phyloP scores from a whole-genome alignment of 176 grass and related monocot genomes.

The Secale cereale region DNA sequence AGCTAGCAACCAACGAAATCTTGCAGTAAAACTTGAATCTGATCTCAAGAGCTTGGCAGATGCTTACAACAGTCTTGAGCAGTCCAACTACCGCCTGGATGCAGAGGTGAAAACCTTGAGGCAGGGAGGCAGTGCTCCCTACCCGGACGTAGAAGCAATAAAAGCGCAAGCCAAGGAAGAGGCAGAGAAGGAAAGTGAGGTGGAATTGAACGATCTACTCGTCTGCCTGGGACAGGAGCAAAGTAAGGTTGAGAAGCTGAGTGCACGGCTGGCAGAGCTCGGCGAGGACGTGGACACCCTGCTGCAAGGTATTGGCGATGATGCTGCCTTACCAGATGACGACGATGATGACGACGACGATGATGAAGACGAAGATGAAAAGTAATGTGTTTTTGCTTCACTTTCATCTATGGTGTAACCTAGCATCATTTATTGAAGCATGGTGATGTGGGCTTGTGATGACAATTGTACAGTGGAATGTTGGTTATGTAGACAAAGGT shows the following conservation, averaged over 20 bases:
- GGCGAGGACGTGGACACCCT: slow-evolving; percentile 80
- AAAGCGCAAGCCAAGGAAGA: slow-evolving; percentile 78
- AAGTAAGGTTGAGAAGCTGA: slow-evolving; percentile 96
- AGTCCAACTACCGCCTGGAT: slow-evolving; percentile 72
- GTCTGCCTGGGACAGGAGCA: slow-evolving; percentile 99
- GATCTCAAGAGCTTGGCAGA: slow-evolving; percentile 94
- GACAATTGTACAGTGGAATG: slow-evolving; percentile 39
- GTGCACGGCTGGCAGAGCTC: slow-evolving; percentile 62
- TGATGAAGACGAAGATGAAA: neutral
- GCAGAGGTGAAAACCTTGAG: slow-evolving; percentile 52
- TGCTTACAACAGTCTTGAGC: slow-evolving; percentile 94
- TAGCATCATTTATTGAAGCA: slow-evolving; percentile 8
- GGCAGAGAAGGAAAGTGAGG: slow-evolving; percentile 82
- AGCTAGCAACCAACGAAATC: slow-evolving; percentile 60
- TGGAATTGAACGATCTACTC: slow-evolving; percentile 83
- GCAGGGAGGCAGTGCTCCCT: slow-evolving; percentile 47
- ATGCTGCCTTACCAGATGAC: slow-evolving; percentile 52
- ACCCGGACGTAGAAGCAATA: slow-evolving; percentile 68
- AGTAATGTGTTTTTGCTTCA: neutral
- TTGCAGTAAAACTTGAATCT: slow-evolving; percentile 80
- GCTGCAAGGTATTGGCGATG: slow-evolving; percentile 81
- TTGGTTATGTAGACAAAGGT: slow-evolving; percentile 23
- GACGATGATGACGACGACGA: slow-evolving; percentile 40
- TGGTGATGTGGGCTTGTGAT: slow-evolving; percentile 25
- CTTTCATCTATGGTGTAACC: slow-evolving; percentile 17